phyloP scores from a whole-genome alignment of 257 asterid species.

The Anisodus tanguticus region DNA sequence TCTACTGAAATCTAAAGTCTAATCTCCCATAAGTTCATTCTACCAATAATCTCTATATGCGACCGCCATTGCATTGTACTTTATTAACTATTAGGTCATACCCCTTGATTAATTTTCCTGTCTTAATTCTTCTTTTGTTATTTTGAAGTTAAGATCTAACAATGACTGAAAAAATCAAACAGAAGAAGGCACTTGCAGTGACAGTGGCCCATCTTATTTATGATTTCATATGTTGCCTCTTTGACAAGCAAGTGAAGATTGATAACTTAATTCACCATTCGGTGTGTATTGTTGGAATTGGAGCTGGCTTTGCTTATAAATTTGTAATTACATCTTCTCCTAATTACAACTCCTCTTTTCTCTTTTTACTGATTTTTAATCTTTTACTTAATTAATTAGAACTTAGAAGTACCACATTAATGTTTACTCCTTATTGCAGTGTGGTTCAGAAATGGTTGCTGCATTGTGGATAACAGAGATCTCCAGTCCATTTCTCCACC shows the following conservation, averaged over 20 bases:
- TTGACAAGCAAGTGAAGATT: slow-evolving; percentile 57
- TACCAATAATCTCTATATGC: too few relatives aligned
- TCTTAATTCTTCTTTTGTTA: neutral
- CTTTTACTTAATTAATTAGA: neutral
- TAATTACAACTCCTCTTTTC: neutral
- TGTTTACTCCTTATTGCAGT: slow-evolving; percentile 40
- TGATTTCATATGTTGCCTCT: slow-evolving; percentile 72
- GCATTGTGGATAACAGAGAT: slow-evolving; percentile 81
- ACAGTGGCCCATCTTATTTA: slow-evolving; percentile 62
- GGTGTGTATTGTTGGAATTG: slow-evolving; percentile 69
- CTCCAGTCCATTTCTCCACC: slow-evolving; percentile 86
- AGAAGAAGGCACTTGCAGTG: slow-evolving; percentile 74
- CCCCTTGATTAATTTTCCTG: neutral
- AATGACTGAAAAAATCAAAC: slow-evolving; percentile 16
- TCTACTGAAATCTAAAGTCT: neutral
- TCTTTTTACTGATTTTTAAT: neutral
- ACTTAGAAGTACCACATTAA: neutral
- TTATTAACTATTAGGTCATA: neutral
- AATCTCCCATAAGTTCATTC: neutral
- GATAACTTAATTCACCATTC: slow-evolving; percentile 76
- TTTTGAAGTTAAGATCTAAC: neutral
- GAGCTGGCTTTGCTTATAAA: slow-evolving; percentile 73
- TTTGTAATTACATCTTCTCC: slow-evolving; percentile 50
- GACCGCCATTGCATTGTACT: neutral
- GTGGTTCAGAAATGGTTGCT: slow-evolving; percentile 93